A percentile compares a stretch with the other conserved stretches of the same genome.
These are phyloP conservation scores for Aspergillus panamensis DNA, from an alignment of 495 filamentous ascomycete genomes.

Conservation along the genomic window DNA sequence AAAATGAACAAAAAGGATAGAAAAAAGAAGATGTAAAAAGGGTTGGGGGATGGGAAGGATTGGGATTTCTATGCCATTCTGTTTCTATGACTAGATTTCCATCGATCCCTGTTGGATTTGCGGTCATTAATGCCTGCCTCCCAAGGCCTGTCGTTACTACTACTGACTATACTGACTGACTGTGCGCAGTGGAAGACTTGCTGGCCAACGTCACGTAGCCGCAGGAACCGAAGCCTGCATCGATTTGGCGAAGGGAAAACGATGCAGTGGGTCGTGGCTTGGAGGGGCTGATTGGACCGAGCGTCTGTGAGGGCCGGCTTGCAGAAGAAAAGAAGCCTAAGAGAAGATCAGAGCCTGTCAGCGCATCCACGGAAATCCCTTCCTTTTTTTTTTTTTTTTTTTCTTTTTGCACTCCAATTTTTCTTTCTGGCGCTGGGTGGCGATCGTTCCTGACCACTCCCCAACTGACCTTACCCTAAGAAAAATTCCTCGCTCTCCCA, in stretches of 20 bases:
- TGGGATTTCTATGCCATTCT: background rate
- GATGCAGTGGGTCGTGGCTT: conserved; percentile 20
- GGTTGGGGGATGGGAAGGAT: background rate
- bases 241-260: conserved; percentile 21
- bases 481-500: conserved; percentile 16
- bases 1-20: conserved; percentile 1
- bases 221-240: conserved; percentile 28
- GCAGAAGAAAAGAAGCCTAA: conserved; percentile 23
- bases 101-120: background rate
- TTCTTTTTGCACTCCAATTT: background rate
- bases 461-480: background rate
- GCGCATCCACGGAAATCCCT: background rate
- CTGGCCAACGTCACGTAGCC: conserved; percentile 23
- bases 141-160: conserved; percentile 1
- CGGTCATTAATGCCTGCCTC: background rate
- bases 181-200: background rate
- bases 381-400: conserved; percentile 1
- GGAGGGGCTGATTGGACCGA: conserved; percentile 28
- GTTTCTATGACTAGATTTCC: background rate
- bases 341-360: conserved; percentile 17
- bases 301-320: conserved; percentile 18
- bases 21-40: background rate
- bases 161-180: no score
- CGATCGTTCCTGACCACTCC: conserved; percentile 6
- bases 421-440: conserved; percentile 1